Base-by-base conservation (phyloP, 83 land plant species). In the Picea abies region DNA sequence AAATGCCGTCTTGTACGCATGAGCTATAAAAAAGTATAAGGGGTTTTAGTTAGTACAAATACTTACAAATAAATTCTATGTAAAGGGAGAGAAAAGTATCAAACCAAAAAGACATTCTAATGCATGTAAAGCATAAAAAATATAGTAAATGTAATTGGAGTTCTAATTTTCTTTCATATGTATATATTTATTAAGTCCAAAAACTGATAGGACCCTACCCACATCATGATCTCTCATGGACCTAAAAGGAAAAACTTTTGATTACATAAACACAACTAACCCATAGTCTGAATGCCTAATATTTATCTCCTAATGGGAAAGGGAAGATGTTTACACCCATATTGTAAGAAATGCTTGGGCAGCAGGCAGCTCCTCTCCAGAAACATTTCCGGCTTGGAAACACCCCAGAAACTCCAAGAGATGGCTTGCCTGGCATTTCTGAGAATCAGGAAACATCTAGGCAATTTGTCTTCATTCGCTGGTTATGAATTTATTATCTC, bases 1-100 rank as follows among this genome's bases (percentile, higher is more conserved):
- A 94, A 94, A 64, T 95, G 91, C 1, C 96, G 92, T 81, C 96
- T 90, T 75, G 81, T 52, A 26, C 96, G 95, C 32, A 94, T 90
- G 60, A 94, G 80, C 96, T 94, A 85, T 81, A 86, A 52, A 14
- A 56, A 49, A 4, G 14, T 1, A 16, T 15, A 39, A 37, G 80
- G 12, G 44, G 37, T 52, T 25, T 56, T 32, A 82, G 41, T 56
- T 8, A 29, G 65, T 20, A 82, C 29, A 52, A 73, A 72, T 15
- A 73, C 20, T 56, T 39, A 25, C 8, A 25, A 82, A 29, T 25
- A 25, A 19, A 14, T 52, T 25, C 1, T 25, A 76, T 14, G 22
- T 56, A 49, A 56, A 25, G 56, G 37, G 35, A 76, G 6, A 14
- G 29, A 15, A 76, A 52, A 25, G 0, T 11, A 22, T 16, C 52